Evolutionary conservation across 495 filamentous ascomycete genomes (phyloP), one percentile per base, ranked within the genome.

Genomic region (Penicillium verhagenii): DNA sequence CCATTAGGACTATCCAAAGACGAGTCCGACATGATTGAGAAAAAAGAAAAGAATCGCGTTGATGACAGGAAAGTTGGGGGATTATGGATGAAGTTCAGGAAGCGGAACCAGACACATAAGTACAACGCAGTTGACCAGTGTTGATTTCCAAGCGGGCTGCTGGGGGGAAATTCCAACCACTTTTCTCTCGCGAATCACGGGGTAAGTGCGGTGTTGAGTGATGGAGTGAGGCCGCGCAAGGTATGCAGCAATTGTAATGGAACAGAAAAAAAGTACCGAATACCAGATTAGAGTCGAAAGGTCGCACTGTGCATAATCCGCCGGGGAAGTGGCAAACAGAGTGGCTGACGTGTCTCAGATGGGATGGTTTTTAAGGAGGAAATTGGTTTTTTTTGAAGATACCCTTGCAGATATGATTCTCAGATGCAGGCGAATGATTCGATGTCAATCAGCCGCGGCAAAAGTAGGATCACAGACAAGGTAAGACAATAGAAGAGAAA

Each of bases 1-100:
- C 79, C 80, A 64, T 79, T 70, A 5, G 70, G 69, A 47, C 57
- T 57, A 44, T 66, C 67, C 46, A 56, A 51, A 4, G 48, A 23
- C 31, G 33, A 59, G 47, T 61, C 56, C 43, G 59, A 58, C 69
- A 72, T 70, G 47, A 18, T 40, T n/a, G n/a, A n/a, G 35, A 46
- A 16, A 35, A 49, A 42, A 60, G n/a, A 33, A 1, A 11, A 19
- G 14, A 47, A 6, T 20, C 10, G 28, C 7, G 21, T 21, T 31
- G 29, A 3, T 9, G 28, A n/a, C n/a, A n/a, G n/a, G n/a, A n/a
- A n/a, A n/a, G n/a, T n/a, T n/a, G n/a, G n/a, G n/a, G n/a, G n/a
- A n/a, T 18, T 33, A 31, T 21, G 14, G 39, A 18, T 14, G 14
- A 16, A n/a, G 33, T n/a, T 13, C 16, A 35, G 6, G 7, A 14